Evolutionary conservation across 139 green algal genomes (phyloP), one percentile per base, ranked within the genome.

Genomic region (Nannochloris sp.): DNA sequence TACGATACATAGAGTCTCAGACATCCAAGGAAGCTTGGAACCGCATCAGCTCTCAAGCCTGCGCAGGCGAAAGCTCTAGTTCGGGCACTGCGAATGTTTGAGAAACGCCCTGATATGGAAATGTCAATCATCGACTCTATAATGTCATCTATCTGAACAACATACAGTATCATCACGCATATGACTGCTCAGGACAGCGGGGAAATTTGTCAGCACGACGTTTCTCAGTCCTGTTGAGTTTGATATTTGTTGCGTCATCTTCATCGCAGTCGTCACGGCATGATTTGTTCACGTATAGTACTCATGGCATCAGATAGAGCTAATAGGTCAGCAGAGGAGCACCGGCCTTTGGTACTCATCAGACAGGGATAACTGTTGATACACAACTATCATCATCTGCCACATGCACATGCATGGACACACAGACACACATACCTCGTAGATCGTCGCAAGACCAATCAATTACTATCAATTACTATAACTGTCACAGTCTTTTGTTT

Each of bases 191-290:
- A 84, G 79, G 59, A 86, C 78, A 86, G 78, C 79, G 79, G 78
- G 74, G 69, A 84, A 81, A 78, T 77, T 46, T 77, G 26, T 74
- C 70, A 66, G 36, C 70, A 28, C 40, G 40, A 60, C 50, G 12
- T 33, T 64, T 31, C 63, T 84, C 78, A 68, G 76, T 72, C 84
- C 83, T 90, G 83, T 90, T 90, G 83, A 91, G 84, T 85, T 91
- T 90, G 83, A 82, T 71, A 67, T 78, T 74, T 40, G 33, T 80
- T 67, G 51, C 55, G 63, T 78, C 51, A 67, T 89, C 84, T 76
- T 76, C 60, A 85, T 66, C 51, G 73, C 67, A 55, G 61, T 61
- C 20, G 33, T n/a, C 14, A 33, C 56, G 16, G 48, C 44, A n/a
- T 40, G 31, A 62, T 61, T 53, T 23, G 20, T 23, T 23, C 63